Conservation (phyloP, 2,329 filamentous ascomycete species). For the Aureobasidium sp. region DNA sequence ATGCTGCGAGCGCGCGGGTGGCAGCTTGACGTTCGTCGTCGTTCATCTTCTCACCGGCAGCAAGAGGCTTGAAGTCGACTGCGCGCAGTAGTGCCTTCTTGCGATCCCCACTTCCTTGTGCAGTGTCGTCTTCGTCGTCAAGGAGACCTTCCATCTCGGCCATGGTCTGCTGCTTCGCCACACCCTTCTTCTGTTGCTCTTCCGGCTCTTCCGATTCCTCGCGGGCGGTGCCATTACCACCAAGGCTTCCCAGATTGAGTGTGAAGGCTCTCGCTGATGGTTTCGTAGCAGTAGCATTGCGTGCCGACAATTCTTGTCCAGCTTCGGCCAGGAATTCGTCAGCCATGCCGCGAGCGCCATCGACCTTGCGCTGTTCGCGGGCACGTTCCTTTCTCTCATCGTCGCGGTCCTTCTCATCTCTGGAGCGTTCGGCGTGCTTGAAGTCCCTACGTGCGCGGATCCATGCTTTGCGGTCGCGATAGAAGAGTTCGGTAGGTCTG, state of each 20-base stretch:
- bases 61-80: slow-evolving; percentile 39
- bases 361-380: slow-evolving; percentile 52
- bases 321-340: slow-evolving; percentile 86
- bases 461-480: slow-evolving; percentile 79
- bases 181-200: slow-evolving; percentile 15
- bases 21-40: slow-evolving; percentile 84
- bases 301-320: slow-evolving; percentile 62
- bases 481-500: slow-evolving; percentile 78
- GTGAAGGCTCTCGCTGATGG: slow-evolving; percentile 16
- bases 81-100: slow-evolving; percentile 16
- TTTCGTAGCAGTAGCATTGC: slow-evolving; percentile 29
- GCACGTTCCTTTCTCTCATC: slow-evolving; percentile 70
- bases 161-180: slow-evolving; percentile 63
- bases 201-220: slow-evolving; percentile 17
- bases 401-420: slow-evolving; percentile 75
- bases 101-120: slow-evolving; percentile 59
- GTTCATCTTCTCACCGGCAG: slow-evolving; percentile 59
- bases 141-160: slow-evolving; percentile 90
- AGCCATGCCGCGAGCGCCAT: slow-evolving; percentile 75
- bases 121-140: slow-evolving; percentile 68
- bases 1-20: slow-evolving; percentile 71
- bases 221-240: neutral
- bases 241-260: slow-evolving; percentile 18
- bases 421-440: slow-evolving; percentile 63
- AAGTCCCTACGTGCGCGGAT: slow-evolving; percentile 70